Conservation (phyloP, 2,329 filamentous ascomycete genomes). For the Botrytis sinoallii region DNA sequence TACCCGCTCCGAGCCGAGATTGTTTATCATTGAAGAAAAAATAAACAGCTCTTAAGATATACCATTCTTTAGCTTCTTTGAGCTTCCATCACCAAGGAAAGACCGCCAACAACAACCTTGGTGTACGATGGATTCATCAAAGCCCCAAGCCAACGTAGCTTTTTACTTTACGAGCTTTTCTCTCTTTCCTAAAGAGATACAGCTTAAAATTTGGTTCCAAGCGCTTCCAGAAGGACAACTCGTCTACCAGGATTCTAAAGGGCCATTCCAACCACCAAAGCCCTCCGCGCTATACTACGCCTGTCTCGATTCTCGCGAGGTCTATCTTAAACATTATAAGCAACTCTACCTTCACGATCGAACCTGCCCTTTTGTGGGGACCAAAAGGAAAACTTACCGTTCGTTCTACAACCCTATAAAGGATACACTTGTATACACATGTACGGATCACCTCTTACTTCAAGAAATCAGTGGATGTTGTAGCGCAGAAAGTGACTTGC, state of each 20-base stretch:
- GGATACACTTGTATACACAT: neutral
- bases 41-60: neutral
- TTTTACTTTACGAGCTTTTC: neutral
- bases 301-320: neutral
- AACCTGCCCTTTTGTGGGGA: fast-evolving
- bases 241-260: neutral
- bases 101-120: neutral
- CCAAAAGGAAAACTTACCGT: neutral
- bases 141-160: neutral
- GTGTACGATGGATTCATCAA: neutral
- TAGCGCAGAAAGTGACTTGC: neutral
- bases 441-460: neutral
- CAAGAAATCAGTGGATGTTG: neutral
- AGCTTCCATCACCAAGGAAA: neutral
- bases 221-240: neutral
- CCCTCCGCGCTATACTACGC: neutral
- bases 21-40: neutral
- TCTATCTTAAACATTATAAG: neutral
- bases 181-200: neutral
- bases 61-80: neutral
- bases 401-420: neutral
- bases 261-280: neutral
- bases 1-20: neutral
- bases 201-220: neutral
- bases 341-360: neutral